These are phyloP conservation scores for Magnolia changhungtana DNA, from an alignment of 164 flowering plant species.

Conservation along the genomic window DNA sequence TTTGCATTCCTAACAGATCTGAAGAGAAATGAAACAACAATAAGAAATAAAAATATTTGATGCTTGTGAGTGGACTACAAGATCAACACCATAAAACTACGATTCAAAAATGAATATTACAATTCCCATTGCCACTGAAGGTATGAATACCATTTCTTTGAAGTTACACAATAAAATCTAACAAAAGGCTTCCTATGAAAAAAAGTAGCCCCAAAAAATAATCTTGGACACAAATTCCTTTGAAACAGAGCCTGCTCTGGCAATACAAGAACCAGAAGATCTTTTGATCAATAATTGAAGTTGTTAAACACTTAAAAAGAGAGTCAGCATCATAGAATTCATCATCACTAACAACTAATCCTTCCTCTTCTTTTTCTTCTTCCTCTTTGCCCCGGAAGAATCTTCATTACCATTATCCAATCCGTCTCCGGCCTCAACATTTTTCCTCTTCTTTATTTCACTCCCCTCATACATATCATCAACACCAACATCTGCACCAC, in stretches of 20 bases:
- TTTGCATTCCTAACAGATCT: too few species aligned
- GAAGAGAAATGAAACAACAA: neutral
- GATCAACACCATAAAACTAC: neutral
- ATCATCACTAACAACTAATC: neutral
- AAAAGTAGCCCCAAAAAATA: neutral
- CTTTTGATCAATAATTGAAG: neutral
- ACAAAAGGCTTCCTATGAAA: neutral
- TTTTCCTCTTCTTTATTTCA: slow-evolving; percentile 9
- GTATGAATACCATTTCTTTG: too few species aligned
- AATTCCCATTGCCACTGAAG: neutral
- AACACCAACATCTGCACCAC: neutral
- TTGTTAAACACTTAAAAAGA: neutral
- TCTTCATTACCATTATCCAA: slow-evolving; percentile 2
- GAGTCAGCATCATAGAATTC: neutral
- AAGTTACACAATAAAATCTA: neutral
- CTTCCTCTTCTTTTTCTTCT: slow-evolving; percentile 18
- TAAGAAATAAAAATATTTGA: neutral
- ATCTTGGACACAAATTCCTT: neutral
- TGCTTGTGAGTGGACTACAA: neutral
- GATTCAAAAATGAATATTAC: neutral
- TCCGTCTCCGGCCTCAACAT: neutral
- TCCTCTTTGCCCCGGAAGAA: neutral
- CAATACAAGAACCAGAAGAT: neutral
- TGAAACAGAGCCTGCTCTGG: neutral
- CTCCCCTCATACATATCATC: neutral